Conservation (phyloP, 768 basidiomycete species). For the Suillus subluteus region DNA sequence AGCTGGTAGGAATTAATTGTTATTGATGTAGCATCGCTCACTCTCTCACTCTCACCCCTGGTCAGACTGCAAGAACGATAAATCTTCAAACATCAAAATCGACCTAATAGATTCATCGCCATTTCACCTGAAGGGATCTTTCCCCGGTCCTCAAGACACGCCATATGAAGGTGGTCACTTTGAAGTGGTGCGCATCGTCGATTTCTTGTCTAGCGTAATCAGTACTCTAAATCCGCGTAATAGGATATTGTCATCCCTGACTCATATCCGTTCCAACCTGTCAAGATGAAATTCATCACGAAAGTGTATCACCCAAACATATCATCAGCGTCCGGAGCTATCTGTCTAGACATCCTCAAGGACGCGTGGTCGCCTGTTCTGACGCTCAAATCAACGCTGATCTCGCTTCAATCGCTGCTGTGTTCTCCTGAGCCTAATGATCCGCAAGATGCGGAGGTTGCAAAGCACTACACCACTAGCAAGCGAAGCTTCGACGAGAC, state of each 20-base stretch:
- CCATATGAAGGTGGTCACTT: conserved; percentile 93
- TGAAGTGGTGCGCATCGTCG: conserved; percentile 71
- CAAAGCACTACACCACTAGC: conserved; percentile 93
- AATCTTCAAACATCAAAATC: conserved; percentile 82
- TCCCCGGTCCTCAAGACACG: conserved; percentile 90
- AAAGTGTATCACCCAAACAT: conserved; percentile 97
- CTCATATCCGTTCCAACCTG: conserved; percentile 89
- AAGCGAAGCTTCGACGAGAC: conserved; percentile 89
- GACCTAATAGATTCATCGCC: conserved; percentile 88
- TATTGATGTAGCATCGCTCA: not conserved
- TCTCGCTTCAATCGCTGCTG: conserved; percentile 90
- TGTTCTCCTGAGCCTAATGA: conserved; percentile 96
- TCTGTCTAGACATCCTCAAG: conserved; percentile 85
- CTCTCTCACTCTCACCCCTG: conserved; percentile 10
- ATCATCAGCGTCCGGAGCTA: conserved; percentile 91
- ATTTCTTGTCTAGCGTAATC: conserved; percentile 13
- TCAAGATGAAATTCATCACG: conserved; percentile 98
- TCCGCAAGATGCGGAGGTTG: conserved; percentile 97
- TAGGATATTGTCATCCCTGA: conserved; percentile 95
- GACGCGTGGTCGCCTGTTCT: conserved; percentile 97
- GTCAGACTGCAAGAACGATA: conserved; percentile 94
- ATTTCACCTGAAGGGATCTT: conserved; percentile 90
- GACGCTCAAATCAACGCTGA: conserved; percentile 94
- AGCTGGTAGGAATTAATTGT: conserved; percentile 51
- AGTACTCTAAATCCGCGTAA: conserved; percentile 2